Conservation (phyloP, 2,329 filamentous ascomycete genomes). For the Beauveria sp. region DNA sequence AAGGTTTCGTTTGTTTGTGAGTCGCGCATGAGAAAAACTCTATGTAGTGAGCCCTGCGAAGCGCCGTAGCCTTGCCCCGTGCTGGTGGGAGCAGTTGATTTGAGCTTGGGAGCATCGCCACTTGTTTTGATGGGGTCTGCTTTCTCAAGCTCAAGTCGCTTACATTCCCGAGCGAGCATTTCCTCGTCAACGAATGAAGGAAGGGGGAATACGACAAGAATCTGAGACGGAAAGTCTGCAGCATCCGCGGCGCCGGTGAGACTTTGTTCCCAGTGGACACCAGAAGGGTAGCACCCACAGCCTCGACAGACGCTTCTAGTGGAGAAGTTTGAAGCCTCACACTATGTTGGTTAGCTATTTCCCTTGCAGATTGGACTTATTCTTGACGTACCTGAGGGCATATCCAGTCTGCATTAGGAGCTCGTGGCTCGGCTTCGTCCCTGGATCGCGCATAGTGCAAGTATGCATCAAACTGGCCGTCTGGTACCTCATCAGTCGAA, state of each 20-base stretch:
- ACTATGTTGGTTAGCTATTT: conserved; percentile 18
- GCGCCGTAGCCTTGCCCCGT: conserved; percentile 59
- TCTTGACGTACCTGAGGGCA: conserved; percentile 25
- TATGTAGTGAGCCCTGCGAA: conserved; percentile 63
- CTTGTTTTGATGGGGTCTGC: conserved; percentile 38
- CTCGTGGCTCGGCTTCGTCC: conserved; percentile 25
- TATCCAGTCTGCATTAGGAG: conserved; percentile 23
- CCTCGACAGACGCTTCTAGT: conserved; percentile 31
- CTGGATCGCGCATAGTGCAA: conserved; percentile 34
- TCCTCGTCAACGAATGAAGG: conserved; percentile 65
- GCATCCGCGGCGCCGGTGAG: conserved; percentile 43
- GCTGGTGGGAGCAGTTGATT: conserved; percentile 48
- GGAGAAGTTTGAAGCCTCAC: conserved; percentile 33
- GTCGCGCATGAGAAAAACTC: conserved; percentile 71
- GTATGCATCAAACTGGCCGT: conserved; percentile 29
- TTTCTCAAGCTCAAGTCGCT: conserved; percentile 62
- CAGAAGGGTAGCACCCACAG: conserved; percentile 25
- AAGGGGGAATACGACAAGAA: conserved; percentile 66
- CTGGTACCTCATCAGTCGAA: conserved; percentile 31
- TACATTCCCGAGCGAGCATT: conserved; percentile 63
- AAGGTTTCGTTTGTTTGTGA: conserved; percentile 63
- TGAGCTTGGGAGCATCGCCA: conserved; percentile 46
- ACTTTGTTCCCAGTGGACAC: conserved; percentile 25
- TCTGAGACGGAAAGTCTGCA: conserved; percentile 58
- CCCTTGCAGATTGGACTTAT: neutral